Evolutionary conservation across 1,284 basidiomycete species (phyloP).

Genomic region (Stereum hirsutum): DNA sequence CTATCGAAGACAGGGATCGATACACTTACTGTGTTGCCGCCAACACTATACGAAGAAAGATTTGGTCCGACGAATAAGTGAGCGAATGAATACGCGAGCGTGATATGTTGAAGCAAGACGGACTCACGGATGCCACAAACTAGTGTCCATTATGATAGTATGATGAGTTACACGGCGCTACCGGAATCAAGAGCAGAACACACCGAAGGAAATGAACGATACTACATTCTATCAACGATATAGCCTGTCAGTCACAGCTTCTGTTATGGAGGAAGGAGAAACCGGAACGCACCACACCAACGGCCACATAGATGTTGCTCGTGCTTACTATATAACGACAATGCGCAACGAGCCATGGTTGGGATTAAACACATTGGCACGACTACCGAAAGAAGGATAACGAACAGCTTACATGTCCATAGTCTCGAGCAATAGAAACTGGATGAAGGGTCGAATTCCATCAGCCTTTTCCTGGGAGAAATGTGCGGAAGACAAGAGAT

Average conservation of each 20-base stretch:
- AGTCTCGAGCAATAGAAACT: not conserved
- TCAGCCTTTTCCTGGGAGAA: not conserved
- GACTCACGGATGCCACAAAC: not conserved
- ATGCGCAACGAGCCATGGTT: no score
- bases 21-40: not conserved
- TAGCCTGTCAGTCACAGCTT: not conserved
- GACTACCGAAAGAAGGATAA: not conserved
- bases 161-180: not conserved
- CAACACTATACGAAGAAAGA: not conserved
- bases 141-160: not conserved
- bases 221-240: not conserved
- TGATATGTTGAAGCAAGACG: not conserved
- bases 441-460: not conserved
- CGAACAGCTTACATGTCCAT: not conserved
- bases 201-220: not conserved
- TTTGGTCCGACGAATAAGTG: no score
- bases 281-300: not conserved
- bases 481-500: not conserved
- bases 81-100: not conserved
- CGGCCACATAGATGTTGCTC: not conserved
- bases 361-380: not conserved
- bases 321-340: not conserved
- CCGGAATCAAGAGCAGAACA: not conserved
- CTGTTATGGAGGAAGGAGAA: not conserved
- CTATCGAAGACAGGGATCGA: not conserved